A percentile compares a stretch with the other conserved stretches of the same genome.
Conservation (phyloP, 345 rosid genomes). For the Salix brachista region DNA sequence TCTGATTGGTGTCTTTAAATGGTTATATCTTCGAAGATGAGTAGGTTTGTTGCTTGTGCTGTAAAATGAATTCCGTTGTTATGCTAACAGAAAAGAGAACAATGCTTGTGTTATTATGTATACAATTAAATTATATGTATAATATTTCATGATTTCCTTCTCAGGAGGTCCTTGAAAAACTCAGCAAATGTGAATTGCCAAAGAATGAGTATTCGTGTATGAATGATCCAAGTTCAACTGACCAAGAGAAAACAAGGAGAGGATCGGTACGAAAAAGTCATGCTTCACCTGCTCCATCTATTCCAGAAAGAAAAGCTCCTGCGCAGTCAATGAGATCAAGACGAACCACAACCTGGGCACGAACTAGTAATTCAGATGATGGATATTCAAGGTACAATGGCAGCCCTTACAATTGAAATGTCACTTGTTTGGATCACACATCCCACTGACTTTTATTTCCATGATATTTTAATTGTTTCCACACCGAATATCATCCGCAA, state of each 20-base stretch:
- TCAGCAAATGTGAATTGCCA: constrained; percentile 61
- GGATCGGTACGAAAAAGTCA: constrained; percentile 39
- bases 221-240: constrained; percentile 37
- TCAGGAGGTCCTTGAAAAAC: constrained; percentile 76
- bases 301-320: constrained; percentile 57
- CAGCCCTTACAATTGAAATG: background rate
- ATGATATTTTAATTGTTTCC: background rate
- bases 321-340: constrained; percentile 87
- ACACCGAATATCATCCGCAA: background rate
- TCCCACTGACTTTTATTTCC: background rate
- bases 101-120: background rate
- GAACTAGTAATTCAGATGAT: constrained; percentile 64
- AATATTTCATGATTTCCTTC: constrained; percentile 14
- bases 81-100: background rate
- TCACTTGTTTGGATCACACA: background rate
- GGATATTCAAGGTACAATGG: constrained; percentile 62
- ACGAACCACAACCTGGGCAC: constrained; percentile 82
- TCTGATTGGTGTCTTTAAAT: too few species aligned
- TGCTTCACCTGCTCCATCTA: constrained; percentile 19
- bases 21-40: too few species aligned
- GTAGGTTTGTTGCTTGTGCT: background rate
- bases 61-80: background rate
- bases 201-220: constrained; percentile 59
- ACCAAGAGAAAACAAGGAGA: constrained; percentile 22
- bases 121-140: background rate